Evolutionary conservation across 495 filamentous ascomycete genomes (phyloP).

Genomic region (Penicillium silybi): DNA sequence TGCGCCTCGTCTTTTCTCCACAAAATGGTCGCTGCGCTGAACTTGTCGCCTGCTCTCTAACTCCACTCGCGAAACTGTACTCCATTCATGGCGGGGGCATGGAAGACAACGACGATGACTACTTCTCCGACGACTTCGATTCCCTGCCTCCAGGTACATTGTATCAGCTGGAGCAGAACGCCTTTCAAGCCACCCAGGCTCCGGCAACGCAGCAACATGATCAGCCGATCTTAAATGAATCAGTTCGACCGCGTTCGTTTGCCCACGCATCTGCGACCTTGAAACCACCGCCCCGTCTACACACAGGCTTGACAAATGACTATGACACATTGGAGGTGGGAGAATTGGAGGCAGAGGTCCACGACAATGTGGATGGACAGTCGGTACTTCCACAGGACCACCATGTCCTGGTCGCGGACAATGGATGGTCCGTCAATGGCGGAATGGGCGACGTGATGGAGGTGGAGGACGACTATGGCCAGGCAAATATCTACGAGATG

Average conservation of each 20-base stretch:
- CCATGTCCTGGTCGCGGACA: conserved; percentile 2
- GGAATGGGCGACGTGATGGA: conserved; percentile 23
- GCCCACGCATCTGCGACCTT: conserved; percentile 15
- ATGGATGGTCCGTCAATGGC: conserved; percentile 6
- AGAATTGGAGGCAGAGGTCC: conserved; percentile 50
- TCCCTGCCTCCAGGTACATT: conserved; percentile 50
- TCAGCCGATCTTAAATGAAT: conserved; percentile 1
- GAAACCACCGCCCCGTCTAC: conserved; percentile 30
- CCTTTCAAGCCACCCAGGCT: conserved; percentile 49
- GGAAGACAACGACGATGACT: conserved; percentile 59
- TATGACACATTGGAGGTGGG: conserved; percentile 55
- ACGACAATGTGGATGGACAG: conserved; percentile 40
- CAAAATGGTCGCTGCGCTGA: neutral
- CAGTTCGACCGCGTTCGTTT: conserved; percentile 2
- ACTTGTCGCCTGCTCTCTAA: neutral
- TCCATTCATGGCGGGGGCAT: conserved; percentile 52
- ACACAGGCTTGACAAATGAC: conserved; percentile 44
- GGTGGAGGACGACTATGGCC: conserved; percentile 30
- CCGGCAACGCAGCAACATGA: conserved; percentile 13
- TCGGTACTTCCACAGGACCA: conserved; percentile 20
- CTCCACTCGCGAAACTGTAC: neutral
- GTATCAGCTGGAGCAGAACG: conserved; percentile 52
- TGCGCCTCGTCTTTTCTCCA: conserved; percentile 6
- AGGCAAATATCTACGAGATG: conserved; percentile 10
- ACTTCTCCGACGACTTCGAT: conserved; percentile 63